These are phyloP conservation scores for Psilocybe tampanensis DNA, from an alignment of 768 basidiomycete species.

Conservation along the genomic window DNA sequence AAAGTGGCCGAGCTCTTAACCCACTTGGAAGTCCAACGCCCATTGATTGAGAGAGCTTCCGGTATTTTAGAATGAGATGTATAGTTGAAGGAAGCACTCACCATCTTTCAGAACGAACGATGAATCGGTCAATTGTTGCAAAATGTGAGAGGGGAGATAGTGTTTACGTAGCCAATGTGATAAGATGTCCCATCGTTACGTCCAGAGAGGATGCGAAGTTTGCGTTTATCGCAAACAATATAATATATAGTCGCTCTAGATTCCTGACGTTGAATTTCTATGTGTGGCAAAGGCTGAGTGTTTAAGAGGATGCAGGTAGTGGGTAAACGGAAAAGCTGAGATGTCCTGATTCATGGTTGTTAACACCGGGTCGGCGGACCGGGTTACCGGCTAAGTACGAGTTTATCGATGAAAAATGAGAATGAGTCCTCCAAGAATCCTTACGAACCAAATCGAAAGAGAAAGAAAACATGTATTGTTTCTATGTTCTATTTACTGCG, in stretches of 20 bases:
- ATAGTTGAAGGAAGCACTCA: slow-evolving; percentile 15
- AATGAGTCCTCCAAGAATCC: too few species aligned
- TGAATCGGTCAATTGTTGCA: background rate
- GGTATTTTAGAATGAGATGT: background rate
- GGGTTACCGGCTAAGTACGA: too few species aligned
- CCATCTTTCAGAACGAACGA: slow-evolving; percentile 31
- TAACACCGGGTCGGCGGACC: too few species aligned
- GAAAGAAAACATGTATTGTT: background rate
- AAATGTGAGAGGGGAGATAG: background rate
- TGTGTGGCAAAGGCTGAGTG: too few species aligned
- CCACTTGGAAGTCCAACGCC: slow-evolving; percentile 92
- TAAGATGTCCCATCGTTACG: slow-evolving; percentile 73
- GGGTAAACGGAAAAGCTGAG: too few species aligned
- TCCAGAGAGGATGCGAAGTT: background rate
- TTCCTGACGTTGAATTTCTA: too few species aligned
- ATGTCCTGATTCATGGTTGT: too few species aligned
- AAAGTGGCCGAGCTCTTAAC: slow-evolving; percentile 10
- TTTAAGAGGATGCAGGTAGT: too few species aligned
- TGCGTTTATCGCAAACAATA: background rate
- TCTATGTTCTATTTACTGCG: slow-evolving; percentile 11
- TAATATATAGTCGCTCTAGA: background rate
- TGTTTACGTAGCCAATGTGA: slow-evolving; percentile 82
- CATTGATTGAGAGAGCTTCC: slow-evolving; percentile 93
- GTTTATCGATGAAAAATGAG: too few species aligned
- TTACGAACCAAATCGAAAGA: too few species aligned